A percentile compares a stretch with the other conserved stretches of the same genome.
These are phyloP conservation scores for Lathyrus tuberosus DNA, from an alignment of 306 rosid species.

Conservation along the genomic window DNA sequence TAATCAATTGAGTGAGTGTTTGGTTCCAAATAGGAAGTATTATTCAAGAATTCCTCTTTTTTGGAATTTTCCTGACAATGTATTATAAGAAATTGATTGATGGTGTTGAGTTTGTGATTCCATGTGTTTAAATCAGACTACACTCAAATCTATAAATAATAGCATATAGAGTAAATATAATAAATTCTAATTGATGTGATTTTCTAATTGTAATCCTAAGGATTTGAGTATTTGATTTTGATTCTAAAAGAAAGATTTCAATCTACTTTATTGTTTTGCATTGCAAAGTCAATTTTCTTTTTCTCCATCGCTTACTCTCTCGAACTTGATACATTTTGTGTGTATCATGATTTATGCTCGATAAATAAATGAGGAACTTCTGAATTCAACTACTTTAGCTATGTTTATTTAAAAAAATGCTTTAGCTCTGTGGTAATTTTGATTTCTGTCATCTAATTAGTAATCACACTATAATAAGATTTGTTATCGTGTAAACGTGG, in stretches of 20 bases:
- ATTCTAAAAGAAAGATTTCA: conserved; percentile 20
- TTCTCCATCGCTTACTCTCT: neutral
- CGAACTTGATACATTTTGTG: conserved; percentile 11
- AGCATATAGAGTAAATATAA: neutral
- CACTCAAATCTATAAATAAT: neutral
- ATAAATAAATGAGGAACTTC: conserved; percentile 20
- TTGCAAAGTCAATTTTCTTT: conserved; percentile 11
- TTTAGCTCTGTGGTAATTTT: conserved; percentile 11
- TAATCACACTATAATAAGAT: neutral
- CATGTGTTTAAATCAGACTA: neutral
- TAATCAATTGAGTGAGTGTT: conserved; percentile 6
- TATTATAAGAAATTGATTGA: neutral
- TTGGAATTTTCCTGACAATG: conserved; percentile 15
- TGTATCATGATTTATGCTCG: conserved; percentile 16
- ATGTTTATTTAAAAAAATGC: neutral
- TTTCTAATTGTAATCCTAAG: neutral
- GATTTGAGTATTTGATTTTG: neutral
- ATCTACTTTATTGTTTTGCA: conserved; percentile 1
- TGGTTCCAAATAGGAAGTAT: neutral
- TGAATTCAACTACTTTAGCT: conserved; percentile 3
- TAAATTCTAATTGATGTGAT: neutral
- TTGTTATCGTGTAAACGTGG: conserved; percentile 3
- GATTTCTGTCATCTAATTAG: conserved; percentile 4
- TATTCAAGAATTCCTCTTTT: neutral
- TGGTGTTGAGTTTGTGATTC: neutral